These are phyloP conservation scores for Leccinellum rugosiceps DNA, from an alignment of 768 basidiomycete genomes.

Conservation along the genomic window DNA sequence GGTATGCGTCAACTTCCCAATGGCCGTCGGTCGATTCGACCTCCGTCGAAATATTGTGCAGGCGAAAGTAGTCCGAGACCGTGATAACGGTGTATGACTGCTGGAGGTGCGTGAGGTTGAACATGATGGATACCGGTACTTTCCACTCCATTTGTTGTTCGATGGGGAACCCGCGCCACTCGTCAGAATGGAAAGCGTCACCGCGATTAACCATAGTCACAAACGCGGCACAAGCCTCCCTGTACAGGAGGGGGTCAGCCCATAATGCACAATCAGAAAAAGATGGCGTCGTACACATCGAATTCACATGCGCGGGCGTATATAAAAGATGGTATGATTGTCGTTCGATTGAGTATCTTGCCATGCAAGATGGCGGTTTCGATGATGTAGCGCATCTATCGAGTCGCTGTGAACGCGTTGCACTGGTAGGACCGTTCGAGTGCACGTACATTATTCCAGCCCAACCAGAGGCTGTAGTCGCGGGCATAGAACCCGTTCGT, in stretches of 20 bases:
- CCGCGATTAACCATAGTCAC: conserved; percentile 45
- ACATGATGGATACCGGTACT: conserved; percentile 38
- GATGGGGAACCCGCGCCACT: conserved; percentile 40
- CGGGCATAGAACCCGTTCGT: conserved; percentile 25
- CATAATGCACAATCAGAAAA: not conserved
- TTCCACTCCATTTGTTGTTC: conserved; percentile 36
- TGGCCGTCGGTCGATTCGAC: conserved; percentile 36
- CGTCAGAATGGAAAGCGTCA: conserved; percentile 35
- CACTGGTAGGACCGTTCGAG: not conserved
- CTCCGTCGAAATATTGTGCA: conserved; percentile 34
- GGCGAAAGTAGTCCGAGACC: conserved; percentile 39
- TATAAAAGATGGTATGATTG: conserved; percentile 45
- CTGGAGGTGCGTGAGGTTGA: conserved; percentile 41
- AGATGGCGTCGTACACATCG: conserved; percentile 19
- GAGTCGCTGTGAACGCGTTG: not conserved
- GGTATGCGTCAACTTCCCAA: conserved; percentile 37
- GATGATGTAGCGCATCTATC: conserved; percentile 47
- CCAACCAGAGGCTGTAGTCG: conserved; percentile 45
- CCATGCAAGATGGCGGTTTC: conserved; percentile 44
- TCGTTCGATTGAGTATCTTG: conserved; percentile 38
- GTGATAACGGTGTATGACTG: conserved; percentile 37
- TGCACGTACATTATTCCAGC: conserved; percentile 44
- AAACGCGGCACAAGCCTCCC: conserved; percentile 37
- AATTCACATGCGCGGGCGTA: conserved; percentile 47
- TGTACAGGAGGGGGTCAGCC: conserved; percentile 6